Evolutionary conservation across 2,329 filamentous ascomycete species (phyloP).

Genomic region (Rutstroemia sydowiana): DNA sequence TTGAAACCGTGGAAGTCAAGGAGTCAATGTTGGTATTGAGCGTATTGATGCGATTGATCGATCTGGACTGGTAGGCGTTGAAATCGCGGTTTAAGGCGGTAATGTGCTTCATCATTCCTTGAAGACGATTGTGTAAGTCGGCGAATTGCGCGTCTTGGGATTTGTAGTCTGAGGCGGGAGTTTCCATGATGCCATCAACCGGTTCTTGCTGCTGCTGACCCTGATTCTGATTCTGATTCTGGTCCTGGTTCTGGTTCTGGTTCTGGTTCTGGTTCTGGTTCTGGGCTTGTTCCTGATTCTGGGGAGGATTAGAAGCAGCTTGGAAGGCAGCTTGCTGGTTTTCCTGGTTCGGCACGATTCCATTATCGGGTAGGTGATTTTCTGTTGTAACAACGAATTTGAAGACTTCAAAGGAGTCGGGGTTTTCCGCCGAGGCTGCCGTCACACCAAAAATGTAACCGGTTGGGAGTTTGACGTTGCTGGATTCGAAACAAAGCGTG

Average conservation of each 20-base stretch:
- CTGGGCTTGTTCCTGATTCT: constrained; percentile 32
- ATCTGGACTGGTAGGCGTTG: constrained; percentile 44
- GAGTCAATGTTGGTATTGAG: constrained; percentile 12
- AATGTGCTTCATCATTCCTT: constrained; percentile 63
- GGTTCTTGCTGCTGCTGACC: constrained; percentile 13
- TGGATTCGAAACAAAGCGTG: constrained; percentile 72
- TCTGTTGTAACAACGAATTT: constrained; percentile 70
- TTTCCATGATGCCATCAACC: constrained; percentile 35
- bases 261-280: no score
- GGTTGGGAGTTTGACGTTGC: constrained; percentile 68
- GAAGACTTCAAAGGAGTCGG: constrained; percentile 91
- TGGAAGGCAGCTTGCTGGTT: constrained; percentile 11
- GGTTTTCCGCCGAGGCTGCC: constrained; percentile 80
- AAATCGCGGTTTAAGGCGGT: constrained; percentile 53
- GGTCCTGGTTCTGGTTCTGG: no score
- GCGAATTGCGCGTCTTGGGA: constrained; percentile 58
- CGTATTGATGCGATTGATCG: constrained; percentile 31
- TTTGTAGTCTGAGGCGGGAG: constrained; percentile 33
- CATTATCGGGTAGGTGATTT: constrained; percentile 29
- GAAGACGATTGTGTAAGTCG: constrained; percentile 79
- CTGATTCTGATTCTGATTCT: constrained; percentile 29
- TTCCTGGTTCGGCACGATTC: constrained; percentile 16
- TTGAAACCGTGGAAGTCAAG: not conserved
- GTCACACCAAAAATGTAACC: constrained; percentile 84
- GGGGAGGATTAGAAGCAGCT: constrained; percentile 19